Evolutionary conservation across 208 protist species (phyloP), one percentile per base, ranked within the genome.

Genomic region (Borovskyia barvae): DNA sequence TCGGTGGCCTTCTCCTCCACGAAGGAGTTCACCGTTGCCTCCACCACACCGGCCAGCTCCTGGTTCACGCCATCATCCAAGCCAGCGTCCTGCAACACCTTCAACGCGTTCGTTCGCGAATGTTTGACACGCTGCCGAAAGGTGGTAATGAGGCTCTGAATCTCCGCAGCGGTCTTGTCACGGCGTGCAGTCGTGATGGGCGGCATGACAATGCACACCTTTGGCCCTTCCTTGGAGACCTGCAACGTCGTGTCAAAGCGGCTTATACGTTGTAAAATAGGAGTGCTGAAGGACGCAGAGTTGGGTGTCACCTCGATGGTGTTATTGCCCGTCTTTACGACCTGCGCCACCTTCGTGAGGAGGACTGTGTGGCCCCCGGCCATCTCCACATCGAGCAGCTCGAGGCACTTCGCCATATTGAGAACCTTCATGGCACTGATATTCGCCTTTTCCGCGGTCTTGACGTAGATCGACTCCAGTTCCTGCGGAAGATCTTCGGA

Each of bases 381-480:
- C 48, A 91, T 74, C 35, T 91, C 82, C 24, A 87, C 70, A 36
- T 92, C 80, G 6, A 92, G 68, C 54, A 80, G 53, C 71, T 94
- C 87, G 28, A 94, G 33, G 55, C 87, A 94, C 65, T 89, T 92
- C 37, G 80, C 84, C 82, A 94, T 90, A 66, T 94, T 94, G 24
- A 94, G 48, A 39, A 94, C 85, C 56, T 92, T 91, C 80, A 92
- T 87, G 28, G 85, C 78, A 41, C 68, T 80, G 54, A 89, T 72
- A 67, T 87, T 88, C n/a, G 84, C 81, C 63, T 79, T 79, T 45
- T 92, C 87, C 19, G 79, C 69, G 1, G 73, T 63, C 30, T 84
- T 72, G 22, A 47, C 59, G 49, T 77, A 92, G 35, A 90, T 67
- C 3, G 68, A 52, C 46, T 90, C 74, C 1, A 94, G 74, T 45